Evolutionary conservation across 345 rosid genomes (phyloP).

Genomic region (Lagerstroemia speciosa): DNA sequence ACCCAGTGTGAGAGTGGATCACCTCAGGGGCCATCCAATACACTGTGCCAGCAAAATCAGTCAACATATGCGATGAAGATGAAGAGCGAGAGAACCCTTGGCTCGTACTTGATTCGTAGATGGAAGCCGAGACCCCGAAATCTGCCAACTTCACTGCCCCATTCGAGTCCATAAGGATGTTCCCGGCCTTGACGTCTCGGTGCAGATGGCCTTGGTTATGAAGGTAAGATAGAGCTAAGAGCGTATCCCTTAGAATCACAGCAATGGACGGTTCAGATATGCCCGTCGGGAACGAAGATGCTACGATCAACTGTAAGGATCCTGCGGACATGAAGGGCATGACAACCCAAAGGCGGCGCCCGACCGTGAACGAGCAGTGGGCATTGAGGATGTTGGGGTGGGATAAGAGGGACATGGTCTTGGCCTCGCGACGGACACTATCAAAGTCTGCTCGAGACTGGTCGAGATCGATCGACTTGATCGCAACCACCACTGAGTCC

Average conservation of each 20-base stretch:
- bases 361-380: slow-evolving; percentile 75
- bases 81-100: slow-evolving; percentile 8
- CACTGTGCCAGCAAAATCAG: slow-evolving; percentile 73
- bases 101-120: slow-evolving; percentile 39
- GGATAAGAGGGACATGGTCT: slow-evolving; percentile 69
- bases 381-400: slow-evolving; percentile 78
- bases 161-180: slow-evolving; percentile 56
- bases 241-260: slow-evolving; percentile 54
- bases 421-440: slow-evolving; percentile 56
- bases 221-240: slow-evolving; percentile 57
- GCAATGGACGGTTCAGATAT: slow-evolving; percentile 71
- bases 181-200: slow-evolving; percentile 73
- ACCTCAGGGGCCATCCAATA: slow-evolving; percentile 99
- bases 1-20: slow-evolving; percentile 80
- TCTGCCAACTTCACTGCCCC: slow-evolving; percentile 77
- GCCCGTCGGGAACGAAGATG: slow-evolving; percentile 56
- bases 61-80: slow-evolving; percentile 40
- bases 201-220: slow-evolving; percentile 77
- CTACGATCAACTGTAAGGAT: slow-evolving; percentile 68
- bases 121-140: slow-evolving; percentile 78
- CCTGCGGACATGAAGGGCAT: slow-evolving; percentile 96
- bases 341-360: slow-evolving; percentile 74
- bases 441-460: slow-evolving; percentile 56
- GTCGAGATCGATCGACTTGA: slow-evolving; percentile 79
- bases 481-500: slow-evolving; percentile 55